Percentiles rank a stretch among this genome's conserved stretches.
Evolutionary conservation across 441 rosid genomes (phyloP).

Genomic region (Bruguiera hainesii): DNA sequence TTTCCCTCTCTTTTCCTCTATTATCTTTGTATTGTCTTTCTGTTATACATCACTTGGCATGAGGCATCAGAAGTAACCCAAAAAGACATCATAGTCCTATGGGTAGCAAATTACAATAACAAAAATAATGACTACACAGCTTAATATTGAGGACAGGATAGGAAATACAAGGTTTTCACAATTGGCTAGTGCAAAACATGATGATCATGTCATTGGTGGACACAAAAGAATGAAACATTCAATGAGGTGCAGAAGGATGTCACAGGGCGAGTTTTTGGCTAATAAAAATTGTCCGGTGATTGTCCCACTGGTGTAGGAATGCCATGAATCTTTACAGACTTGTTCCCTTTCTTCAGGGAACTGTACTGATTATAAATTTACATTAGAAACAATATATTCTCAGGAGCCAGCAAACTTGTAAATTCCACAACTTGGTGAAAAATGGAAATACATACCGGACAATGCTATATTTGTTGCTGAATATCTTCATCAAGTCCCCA

Average conservation of each 20-base stretch:
- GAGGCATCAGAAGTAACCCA: no score
- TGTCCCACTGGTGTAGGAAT: neutral
- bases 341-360: neutral
- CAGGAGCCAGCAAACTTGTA: conserved; percentile 3
- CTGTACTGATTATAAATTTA: neutral
- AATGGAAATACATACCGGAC: conserved; percentile 48
- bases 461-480: conserved; percentile 72
- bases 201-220: no score
- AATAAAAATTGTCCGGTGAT: neutral
- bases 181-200: no score
- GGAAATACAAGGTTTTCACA: no score
- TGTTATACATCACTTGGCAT: no score
- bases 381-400: neutral
- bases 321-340: neutral
- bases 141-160: no score
- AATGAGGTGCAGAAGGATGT: neutral
- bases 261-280: neutral
- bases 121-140: no score
- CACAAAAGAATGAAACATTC: no score
- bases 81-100: no score
- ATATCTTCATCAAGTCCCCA: conserved; percentile 78
- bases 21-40: no score
- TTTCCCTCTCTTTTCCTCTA: no score
- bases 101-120: no score
- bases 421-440: conserved; percentile 3